A percentile compares a stretch with the other conserved stretches of the same genome.
Conservation (phyloP, 2,329 filamentous ascomycete species). For the Zelopaecilomyces penicillatus region DNA sequence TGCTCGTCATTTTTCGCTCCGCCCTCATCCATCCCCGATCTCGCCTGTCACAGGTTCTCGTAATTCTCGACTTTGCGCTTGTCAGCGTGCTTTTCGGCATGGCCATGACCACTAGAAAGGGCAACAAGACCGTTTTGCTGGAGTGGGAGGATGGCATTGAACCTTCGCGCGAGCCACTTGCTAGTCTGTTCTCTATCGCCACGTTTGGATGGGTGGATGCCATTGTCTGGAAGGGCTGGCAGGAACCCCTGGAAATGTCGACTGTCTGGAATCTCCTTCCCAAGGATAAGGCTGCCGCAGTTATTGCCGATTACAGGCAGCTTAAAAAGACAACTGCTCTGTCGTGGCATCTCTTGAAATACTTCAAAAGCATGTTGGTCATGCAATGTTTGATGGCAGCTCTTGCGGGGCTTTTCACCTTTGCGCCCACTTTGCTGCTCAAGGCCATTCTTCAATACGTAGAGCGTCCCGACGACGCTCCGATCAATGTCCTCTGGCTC, state of each 20-base stretch:
- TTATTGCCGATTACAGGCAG: constrained; percentile 77
- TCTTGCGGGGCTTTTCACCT: constrained; percentile 74
- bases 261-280: constrained; percentile 89
- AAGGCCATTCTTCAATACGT: constrained; percentile 90
- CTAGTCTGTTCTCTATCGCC: constrained; percentile 78
- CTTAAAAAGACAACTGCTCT: constrained; percentile 74
- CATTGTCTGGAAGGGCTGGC: constrained; percentile 84
- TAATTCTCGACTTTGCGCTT: constrained; percentile 66
- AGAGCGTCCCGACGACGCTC: constrained; percentile 68
- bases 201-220: constrained; percentile 89
- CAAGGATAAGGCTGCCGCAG: constrained; percentile 75
- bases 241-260: constrained; percentile 69
- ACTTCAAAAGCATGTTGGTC: constrained; percentile 70
- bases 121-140: constrained; percentile 79
- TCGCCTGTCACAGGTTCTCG: constrained; percentile 51
- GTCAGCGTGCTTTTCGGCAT: constrained; percentile 67
- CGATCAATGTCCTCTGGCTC: constrained; percentile 86
- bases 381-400: constrained; percentile 74
- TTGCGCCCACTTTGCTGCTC: constrained; percentile 82
- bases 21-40: constrained; percentile 70
- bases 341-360: constrained; percentile 71
- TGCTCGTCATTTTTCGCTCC: constrained; percentile 72
- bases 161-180: constrained; percentile 77
- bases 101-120: constrained; percentile 75
- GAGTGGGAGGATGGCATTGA: constrained; percentile 85